Evolutionary conservation across 306 rosid species (phyloP).

Genomic region (Fagus crenata): DNA sequence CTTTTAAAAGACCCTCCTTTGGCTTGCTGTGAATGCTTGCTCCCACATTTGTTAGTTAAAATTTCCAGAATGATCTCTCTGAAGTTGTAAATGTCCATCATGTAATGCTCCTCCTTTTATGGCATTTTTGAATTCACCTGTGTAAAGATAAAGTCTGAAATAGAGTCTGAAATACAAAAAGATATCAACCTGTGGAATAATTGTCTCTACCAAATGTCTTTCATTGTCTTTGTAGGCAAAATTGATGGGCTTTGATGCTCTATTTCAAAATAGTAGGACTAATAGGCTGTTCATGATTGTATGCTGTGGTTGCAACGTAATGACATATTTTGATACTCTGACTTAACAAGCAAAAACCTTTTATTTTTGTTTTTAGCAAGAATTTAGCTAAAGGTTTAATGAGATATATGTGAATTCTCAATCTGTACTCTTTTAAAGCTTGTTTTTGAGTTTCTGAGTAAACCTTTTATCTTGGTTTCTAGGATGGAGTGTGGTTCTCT

Average conservation of each 20-base stretch:
- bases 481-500: slow-evolving; percentile 30
- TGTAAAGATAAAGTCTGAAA: slow-evolving; percentile 17
- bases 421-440: no score
- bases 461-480: slow-evolving; percentile 4
- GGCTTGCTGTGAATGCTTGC: slow-evolving; percentile 50
- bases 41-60: slow-evolving; percentile 31
- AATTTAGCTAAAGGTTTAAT: no score
- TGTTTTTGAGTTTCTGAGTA: neutral
- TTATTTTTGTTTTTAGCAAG: no score
- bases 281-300: neutral
- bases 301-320: neutral
- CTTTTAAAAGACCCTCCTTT: slow-evolving; percentile 36
- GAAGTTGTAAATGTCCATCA: slow-evolving; percentile 57
- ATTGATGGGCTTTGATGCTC: neutral
- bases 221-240: neutral
- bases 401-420: no score
- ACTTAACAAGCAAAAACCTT: neutral
- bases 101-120: slow-evolving; percentile 52
- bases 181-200: no score
- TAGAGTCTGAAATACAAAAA: neutral
- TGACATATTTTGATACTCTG: slow-evolving; percentile 1
- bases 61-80: slow-evolving; percentile 71
- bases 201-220: neutral
- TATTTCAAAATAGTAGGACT: neutral
- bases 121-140: slow-evolving; percentile 49